Conservation (phyloP, 441 rosid genomes). For the Gossypium davidsonii region DNA sequence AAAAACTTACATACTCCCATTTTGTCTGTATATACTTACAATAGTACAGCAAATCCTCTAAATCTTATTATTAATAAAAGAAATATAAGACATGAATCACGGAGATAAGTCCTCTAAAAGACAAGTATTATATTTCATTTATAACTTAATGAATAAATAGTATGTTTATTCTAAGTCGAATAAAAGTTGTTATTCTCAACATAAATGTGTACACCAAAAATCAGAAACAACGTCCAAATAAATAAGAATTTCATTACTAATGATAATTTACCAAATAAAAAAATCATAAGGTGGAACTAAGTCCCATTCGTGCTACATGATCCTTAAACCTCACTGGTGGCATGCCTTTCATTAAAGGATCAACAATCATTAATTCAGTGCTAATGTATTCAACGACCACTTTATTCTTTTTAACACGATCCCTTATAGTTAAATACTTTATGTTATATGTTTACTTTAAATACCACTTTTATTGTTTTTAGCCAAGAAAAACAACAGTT, state of each 20-base stretch:
- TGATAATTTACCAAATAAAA: background rate
- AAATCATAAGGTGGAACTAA: background rate
- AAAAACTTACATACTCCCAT: no score
- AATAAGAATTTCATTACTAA: background rate
- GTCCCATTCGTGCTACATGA: background rate
- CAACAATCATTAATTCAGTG: background rate
- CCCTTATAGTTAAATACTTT: background rate
- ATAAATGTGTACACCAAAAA: background rate
- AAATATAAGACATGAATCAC: background rate
- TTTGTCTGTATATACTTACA: background rate
- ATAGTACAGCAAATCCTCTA: background rate
- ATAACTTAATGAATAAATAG: background rate
- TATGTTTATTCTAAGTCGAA: background rate
- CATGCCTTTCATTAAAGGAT: background rate
- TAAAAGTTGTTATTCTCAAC: background rate
- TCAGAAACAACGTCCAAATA: background rate
- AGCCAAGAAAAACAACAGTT: background rate
- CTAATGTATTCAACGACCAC: background rate
- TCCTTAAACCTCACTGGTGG: background rate
- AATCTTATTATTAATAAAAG: no score
- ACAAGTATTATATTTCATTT: background rate
- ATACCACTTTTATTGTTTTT: background rate
- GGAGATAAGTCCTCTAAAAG: background rate
- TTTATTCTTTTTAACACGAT: background rate
- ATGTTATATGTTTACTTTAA: background rate